These are phyloP conservation scores for Scleroderma citrinum DNA, from an alignment of 768 basidiomycete genomes.

Conservation along the genomic window DNA sequence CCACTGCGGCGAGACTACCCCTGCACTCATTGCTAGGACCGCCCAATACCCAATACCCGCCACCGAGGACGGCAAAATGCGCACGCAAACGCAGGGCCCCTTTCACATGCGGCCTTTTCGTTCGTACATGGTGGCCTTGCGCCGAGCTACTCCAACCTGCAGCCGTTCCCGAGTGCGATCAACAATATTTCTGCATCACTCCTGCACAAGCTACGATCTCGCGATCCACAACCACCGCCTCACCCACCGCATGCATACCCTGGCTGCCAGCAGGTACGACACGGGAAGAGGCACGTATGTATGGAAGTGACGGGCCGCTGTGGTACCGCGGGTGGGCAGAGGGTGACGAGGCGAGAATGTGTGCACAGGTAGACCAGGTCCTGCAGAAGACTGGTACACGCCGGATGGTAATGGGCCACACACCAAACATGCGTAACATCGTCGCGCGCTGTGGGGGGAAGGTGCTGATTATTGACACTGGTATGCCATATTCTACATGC, in stretches of 20 bases:
- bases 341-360: conserved; percentile 62
- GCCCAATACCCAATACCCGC: conserved; percentile 57
- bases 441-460: conserved; percentile 85
- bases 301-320: conserved; percentile 73
- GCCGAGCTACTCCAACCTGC: conserved; percentile 64
- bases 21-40: conserved; percentile 65
- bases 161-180: conserved; percentile 80
- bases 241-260: conserved; percentile 77
- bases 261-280: conserved; percentile 62
- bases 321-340: conserved; percentile 96
- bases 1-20: conserved; percentile 74
- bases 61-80: conserved; percentile 27
- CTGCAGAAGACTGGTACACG: conserved; percentile 72
- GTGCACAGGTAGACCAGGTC: conserved; percentile 65
- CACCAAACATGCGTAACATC: conserved; percentile 85
- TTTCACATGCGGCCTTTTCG: conserved; percentile 78
- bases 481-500: conserved; percentile 29
- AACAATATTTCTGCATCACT: conserved; percentile 71
- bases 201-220: conserved; percentile 61
- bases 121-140: conserved; percentile 93
- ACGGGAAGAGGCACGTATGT: conserved; percentile 61
- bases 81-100: conserved; percentile 35
- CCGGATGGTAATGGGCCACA: conserved; percentile 95
- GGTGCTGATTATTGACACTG: conserved; percentile 94
- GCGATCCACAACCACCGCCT: conserved; percentile 60